These are phyloP conservation scores for Dittrichia graveolens DNA, from an alignment of 129 eudicot genomes.

Conservation along the genomic window DNA sequence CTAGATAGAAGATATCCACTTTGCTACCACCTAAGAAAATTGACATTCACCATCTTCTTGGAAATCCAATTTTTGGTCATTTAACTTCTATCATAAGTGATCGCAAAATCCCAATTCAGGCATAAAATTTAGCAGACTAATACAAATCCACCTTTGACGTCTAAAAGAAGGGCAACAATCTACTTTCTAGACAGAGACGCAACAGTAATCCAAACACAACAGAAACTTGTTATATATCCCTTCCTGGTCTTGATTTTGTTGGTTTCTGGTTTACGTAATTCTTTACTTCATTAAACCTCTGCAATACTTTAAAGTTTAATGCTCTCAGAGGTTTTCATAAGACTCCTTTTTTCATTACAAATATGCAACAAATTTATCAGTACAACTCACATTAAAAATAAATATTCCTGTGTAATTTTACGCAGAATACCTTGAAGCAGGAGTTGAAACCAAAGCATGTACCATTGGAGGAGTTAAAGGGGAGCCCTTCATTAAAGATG, in stretches of 20 bases:
- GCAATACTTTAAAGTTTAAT: background rate
- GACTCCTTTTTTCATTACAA: background rate
- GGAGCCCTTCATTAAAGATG: conserved; percentile 84
- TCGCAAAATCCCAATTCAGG: background rate
- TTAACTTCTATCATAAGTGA: too few relatives aligned
- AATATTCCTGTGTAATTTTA: background rate
- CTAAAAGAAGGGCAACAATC: conserved; percentile 9
- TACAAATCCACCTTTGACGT: conserved; percentile 8
- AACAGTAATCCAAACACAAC: background rate
- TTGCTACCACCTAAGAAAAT: too few relatives aligned
- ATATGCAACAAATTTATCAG: background rate
- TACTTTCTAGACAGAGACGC: conserved; percentile 1
- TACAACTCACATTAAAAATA: background rate
- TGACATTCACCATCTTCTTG: too few relatives aligned
- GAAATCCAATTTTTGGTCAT: too few relatives aligned
- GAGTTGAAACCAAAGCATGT: conserved; percentile 69
- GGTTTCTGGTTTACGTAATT: background rate
- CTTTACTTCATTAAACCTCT: conserved; percentile 8
- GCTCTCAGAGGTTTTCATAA: background rate
- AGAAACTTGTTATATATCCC: background rate
- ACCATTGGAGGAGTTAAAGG: conserved; percentile 77
- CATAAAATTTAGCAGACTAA: conserved; percentile 4
- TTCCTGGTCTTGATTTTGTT: background rate
- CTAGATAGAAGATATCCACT: too few relatives aligned
- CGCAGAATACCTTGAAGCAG: conserved; percentile 81